Evolutionary conservation across 192 early-diverging fungal genomes (phyloP), one percentile per base, ranked within the genome.

Genomic region (Neocallimastix lanati): DNA sequence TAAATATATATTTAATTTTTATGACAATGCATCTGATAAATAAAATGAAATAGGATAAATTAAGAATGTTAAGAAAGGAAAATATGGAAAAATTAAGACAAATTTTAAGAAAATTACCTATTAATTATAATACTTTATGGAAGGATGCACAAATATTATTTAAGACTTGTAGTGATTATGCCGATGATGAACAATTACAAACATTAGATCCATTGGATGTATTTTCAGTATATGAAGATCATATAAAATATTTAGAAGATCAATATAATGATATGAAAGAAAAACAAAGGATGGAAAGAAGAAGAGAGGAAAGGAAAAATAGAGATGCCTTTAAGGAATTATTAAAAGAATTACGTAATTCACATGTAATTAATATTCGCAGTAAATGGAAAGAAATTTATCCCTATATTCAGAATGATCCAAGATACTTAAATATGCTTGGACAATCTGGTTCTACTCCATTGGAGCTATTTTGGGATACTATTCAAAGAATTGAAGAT

Each of bases 401-500:
- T 80, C 92, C 93, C 4, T 35, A 87, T 29, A 86, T 96, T 79
- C 88, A 91, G 37, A 84, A 87, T 0, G 94, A 98, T 80, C 78
- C 83, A 25, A 85, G 92, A 27, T 96, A 93, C 78, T 16, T 80
- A 28, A 81, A 88, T 12, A 90, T 95, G 82, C 86, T 99, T 6
- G 94, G 94, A 0, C 91, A 94, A 81, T 84, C 90, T 2, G 96
- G 95, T 13, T 95, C 94, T 6, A 89, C 90, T 12, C 96, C 97
- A 1, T 82, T 96, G 35, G 97, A 99, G 76, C 80, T 99, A 35
- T 99, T 97, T 83, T 97, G 96, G 93, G 97, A 99, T 83, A 80
- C 91, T 7, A 82, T 96, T 16, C 91, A 94, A 79, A 89, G 92
- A 28, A 83, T 98, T 4, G 92, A 94, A 27, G 94, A 97, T 30